Evolutionary conservation across 2,329 filamentous ascomycete species (phyloP), one percentile per base, ranked within the genome.

Genomic region (Aschersonia sp.): DNA sequence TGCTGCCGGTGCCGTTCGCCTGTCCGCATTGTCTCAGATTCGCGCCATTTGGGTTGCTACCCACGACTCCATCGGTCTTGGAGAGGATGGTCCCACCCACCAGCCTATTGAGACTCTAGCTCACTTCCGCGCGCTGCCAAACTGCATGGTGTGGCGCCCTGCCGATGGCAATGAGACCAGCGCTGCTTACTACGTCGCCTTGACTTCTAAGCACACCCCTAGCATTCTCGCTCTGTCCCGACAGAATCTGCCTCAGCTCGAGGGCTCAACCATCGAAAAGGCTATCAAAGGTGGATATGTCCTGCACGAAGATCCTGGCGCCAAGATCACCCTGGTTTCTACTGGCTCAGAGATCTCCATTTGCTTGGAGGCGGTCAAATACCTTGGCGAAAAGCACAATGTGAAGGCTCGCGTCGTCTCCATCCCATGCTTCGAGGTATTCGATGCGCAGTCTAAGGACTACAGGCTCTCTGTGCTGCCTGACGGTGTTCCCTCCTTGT

Each of bases 141-240:
- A 98, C 83, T 86, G 84, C 77, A 95, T 97, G 87, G 90, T 97
- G 61, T 97, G 92, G 92, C 89, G 92, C 64, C 92, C 92, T 57
- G 90, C 92, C 60, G 92, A 97, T 63, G 90, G 90, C 62, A 97
- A 97, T 75, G 92, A 98, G 84, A 92, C 85, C 59, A 94, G 86
- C 64, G 90, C 88, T 61, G 90, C 92, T 57, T 98, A 97, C 81
- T 97, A 97, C 73, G 77, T 94, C 61, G 87, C 89, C 45, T 74
- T 98, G 57, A 95, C 86, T 56, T 84, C 87, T 60, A 87, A 87
- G 72, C 74, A 83, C 68, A 95, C 90, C 39, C 92, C 92, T 55
- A 87, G 81, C 68, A 92, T 98, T 69, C 72, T 98, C 58, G 92
- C 92, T 49, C 79, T 98, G 53, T 95, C 92, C 56, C 87, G 92